Base-by-base conservation (phyloP, 345 rosid species). In the Reutealis trisperma region DNA sequence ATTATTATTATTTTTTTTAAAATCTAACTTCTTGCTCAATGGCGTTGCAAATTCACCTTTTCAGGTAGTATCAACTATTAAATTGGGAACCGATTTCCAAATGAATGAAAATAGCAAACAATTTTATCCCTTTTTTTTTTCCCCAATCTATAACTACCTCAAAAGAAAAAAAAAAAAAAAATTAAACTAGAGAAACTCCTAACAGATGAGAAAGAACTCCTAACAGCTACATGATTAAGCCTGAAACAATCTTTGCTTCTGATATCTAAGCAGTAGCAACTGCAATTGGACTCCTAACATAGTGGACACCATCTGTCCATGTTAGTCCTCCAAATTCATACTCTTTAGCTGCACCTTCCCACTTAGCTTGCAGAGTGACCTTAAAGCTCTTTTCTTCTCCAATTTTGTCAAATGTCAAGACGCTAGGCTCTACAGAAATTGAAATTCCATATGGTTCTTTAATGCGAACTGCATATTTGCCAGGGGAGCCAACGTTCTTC, bases 261-360 rank as follows among this genome's bases (percentile, higher is more conserved):
- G 27, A 61, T 25, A 4, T 42, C 59, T 49, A 8, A 8, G 6
- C 73, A 42, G 70, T 8, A 71, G 60, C 32, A 59, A 81, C 64
- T 11, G 90, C 97, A 66, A 95, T 85, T n/a, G 99, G 96, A 77
- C 98, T 95, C 7, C 85, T 88, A 21, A 93, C 99, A 61, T 77
- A 80, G 80, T 85, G 87, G 71, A 83, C 87, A 73, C 92, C 98
- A 79, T 93, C 97, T 8, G 93, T 81, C 99, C 99, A 95, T 77
- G 84, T 87, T 42, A 93, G 77, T 12, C 85, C 83, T 16, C 88
- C 94, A 54, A 91, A 91, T 78, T 77, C 83, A 63, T 85, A 78
- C n/a, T 85, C 85, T 0, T 82, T 87, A 15, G 54, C 64, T 16
- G 69, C 73, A 30, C 78, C 84, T 5, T 34, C 18, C 83, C 81